Evolutionary conservation across 768 basidiomycete genomes (phyloP).

Genomic region (Coprinellus micaceus): DNA sequence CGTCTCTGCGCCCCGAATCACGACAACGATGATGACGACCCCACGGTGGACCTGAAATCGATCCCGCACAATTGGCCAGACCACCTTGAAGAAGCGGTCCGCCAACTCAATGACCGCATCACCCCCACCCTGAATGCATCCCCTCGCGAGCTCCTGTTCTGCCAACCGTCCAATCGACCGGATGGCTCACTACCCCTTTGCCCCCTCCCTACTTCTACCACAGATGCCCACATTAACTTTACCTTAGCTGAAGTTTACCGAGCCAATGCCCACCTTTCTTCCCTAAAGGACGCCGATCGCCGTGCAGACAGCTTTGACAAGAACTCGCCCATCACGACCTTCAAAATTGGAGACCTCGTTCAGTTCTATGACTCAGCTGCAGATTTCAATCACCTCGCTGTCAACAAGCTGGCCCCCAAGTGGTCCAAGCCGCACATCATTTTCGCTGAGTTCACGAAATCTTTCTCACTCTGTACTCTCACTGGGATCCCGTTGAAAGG

Average conservation of each 20-base stretch:
- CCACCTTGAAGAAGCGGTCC: not conserved
- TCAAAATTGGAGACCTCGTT: not conserved
- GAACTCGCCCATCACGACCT: too few relatives aligned
- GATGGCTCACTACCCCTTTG: not conserved
- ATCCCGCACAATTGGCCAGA: constrained; percentile 4
- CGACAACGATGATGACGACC: constrained; percentile 19
- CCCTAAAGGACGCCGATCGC: not conserved
- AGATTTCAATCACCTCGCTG: not conserved
- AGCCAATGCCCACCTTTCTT: not conserved
- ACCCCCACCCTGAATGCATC: not conserved
- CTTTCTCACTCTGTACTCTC: not conserved
- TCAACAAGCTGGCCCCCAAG: not conserved
- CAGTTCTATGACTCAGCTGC: not conserved
- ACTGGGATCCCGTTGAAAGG: not conserved
- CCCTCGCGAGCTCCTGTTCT: not conserved
- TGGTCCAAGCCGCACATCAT: not conserved
- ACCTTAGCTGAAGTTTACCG: not conserved
- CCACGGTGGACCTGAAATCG: constrained; percentile 9
- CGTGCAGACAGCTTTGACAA: too few relatives aligned
- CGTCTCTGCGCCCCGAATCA: constrained; percentile 31
- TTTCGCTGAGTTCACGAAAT: not conserved
- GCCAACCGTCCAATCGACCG: not conserved
- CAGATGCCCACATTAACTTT: not conserved
- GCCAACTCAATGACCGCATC: not conserved
- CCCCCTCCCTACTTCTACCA: not conserved